Conservation (phyloP, 1,284 basidiomycete species). For the Earliella scabrosa region DNA sequence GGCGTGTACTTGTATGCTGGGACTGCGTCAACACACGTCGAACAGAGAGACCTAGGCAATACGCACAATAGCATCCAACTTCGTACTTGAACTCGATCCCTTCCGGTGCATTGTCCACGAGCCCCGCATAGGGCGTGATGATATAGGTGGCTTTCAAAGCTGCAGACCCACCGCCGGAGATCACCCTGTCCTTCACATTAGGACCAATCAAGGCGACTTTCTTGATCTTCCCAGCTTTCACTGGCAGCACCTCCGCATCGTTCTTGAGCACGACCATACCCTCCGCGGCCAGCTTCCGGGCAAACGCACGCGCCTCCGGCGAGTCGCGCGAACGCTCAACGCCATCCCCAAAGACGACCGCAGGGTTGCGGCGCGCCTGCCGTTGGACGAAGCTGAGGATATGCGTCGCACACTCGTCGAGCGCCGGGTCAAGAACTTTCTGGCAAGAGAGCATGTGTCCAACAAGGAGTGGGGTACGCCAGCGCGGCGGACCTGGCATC, state of each 20-base stretch:
- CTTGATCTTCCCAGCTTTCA: conserved; percentile 35
- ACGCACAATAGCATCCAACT: conserved; percentile 68
- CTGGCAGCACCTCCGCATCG: conserved; percentile 48
- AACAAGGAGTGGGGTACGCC: conserved; percentile 61
- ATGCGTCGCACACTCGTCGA: conserved; percentile 60
- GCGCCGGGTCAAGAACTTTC: conserved; percentile 54
- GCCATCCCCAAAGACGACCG: conserved; percentile 69
- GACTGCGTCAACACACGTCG: no score
- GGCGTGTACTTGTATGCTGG: conserved; percentile 63
- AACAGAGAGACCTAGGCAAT: no score
- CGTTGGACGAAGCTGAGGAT: conserved; percentile 64
- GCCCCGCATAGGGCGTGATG: conserved; percentile 60
- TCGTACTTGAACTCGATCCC: conserved; percentile 52
- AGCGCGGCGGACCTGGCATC: conserved; percentile 70
- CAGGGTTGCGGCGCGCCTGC: conserved; percentile 58
- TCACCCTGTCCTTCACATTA: conserved; percentile 48
- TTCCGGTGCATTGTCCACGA: conserved; percentile 50
- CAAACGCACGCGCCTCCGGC: conserved; percentile 56
- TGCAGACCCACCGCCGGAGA: conserved; percentile 55
- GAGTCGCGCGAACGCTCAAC: conserved; percentile 62
- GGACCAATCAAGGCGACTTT: conserved; percentile 51
- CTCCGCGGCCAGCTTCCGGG: conserved; percentile 61
- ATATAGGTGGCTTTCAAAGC: conserved; percentile 51
- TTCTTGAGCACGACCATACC: conserved; percentile 78
- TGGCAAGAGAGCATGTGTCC: conserved; percentile 59